Conservation (phyloP, 352 stramenopile genomes). For the Globisporangium alternatum region DNA sequence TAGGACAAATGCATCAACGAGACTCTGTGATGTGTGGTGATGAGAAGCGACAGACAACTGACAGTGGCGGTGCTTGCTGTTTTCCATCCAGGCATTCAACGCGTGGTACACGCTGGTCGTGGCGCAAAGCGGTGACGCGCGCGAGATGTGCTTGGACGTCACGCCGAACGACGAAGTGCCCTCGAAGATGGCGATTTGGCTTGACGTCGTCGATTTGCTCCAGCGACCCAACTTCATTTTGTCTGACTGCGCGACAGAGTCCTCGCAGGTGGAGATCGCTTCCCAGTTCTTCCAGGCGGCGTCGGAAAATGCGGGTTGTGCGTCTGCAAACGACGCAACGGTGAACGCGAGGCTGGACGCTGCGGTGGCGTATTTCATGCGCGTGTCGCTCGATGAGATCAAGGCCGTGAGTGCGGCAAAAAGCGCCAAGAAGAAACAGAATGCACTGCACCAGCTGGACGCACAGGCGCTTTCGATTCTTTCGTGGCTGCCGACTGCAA, state of each 20-base stretch:
- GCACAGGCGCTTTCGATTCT: slow-evolving; percentile 42
- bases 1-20: slow-evolving; percentile 4
- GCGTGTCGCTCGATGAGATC: slow-evolving; percentile 53
- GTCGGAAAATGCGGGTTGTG: slow-evolving; percentile 14
- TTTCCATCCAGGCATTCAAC: slow-evolving; percentile 53
- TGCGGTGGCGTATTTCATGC: slow-evolving; percentile 67
- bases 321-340: slow-evolving; percentile 16
- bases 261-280: slow-evolving; percentile 35
- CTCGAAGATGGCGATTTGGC: slow-evolving; percentile 56
- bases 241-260: slow-evolving; percentile 34
- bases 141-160: slow-evolving; percentile 38
- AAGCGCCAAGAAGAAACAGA: slow-evolving; percentile 35
- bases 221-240: slow-evolving; percentile 56
- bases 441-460: slow-evolving; percentile 46
- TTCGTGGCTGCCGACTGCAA: slow-evolving; percentile 52
- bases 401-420: slow-evolving; percentile 28
- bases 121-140: slow-evolving; percentile 17
- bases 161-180: slow-evolving; percentile 71
- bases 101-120: slow-evolving; percentile 73
- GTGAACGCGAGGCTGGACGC: slow-evolving; percentile 35
- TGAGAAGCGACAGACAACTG: neutral
- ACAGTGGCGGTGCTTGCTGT: neutral
- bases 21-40: no score
- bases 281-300: slow-evolving; percentile 50
- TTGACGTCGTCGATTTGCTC: slow-evolving; percentile 68